These are phyloP conservation scores for Hypoxylon crocopeplum DNA, from an alignment of 495 filamentous ascomycete genomes.

Conservation along the genomic window DNA sequence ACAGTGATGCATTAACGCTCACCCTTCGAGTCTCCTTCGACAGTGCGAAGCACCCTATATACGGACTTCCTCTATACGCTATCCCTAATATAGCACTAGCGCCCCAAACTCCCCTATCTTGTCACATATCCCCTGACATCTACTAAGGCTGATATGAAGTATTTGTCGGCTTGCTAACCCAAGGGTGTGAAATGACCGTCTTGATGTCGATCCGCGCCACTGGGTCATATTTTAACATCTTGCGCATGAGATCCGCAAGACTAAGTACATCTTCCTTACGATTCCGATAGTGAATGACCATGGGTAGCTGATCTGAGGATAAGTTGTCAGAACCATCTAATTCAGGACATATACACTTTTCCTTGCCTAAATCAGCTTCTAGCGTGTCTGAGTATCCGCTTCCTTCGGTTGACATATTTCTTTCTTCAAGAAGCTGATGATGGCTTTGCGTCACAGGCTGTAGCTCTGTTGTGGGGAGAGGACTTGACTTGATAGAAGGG, in stretches of 20 bases:
- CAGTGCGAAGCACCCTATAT: too few relatives aligned
- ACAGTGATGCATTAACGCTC: too few relatives aligned
- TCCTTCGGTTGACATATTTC: neutral
- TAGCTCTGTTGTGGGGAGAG: neutral
- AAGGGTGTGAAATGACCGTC: conserved; percentile 9
- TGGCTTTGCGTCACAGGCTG: neutral
- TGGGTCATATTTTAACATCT: conserved; percentile 18
- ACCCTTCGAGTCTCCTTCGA: too few relatives aligned
- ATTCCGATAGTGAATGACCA: neutral
- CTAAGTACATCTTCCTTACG: neutral
- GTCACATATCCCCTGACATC: too few relatives aligned
- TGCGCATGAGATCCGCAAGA: conserved; percentile 5
- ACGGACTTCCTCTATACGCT: too few relatives aligned
- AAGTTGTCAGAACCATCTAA: neutral
- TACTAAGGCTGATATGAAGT: too few relatives aligned
- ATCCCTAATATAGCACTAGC: too few relatives aligned
- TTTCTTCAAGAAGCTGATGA: neutral
- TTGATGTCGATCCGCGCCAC: neutral
- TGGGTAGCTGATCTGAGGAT: neutral
- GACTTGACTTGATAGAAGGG: too few relatives aligned
- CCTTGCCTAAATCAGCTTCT: conserved; percentile 4
- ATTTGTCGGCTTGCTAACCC: conserved; percentile 1
- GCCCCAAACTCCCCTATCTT: too few relatives aligned
- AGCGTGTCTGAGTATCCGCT: conserved; percentile 10
- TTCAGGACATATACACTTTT: neutral